phyloP scores from a whole-genome alignment of 2,329 filamentous ascomycete genomes.

The Trichoderma koningiopsis region DNA sequence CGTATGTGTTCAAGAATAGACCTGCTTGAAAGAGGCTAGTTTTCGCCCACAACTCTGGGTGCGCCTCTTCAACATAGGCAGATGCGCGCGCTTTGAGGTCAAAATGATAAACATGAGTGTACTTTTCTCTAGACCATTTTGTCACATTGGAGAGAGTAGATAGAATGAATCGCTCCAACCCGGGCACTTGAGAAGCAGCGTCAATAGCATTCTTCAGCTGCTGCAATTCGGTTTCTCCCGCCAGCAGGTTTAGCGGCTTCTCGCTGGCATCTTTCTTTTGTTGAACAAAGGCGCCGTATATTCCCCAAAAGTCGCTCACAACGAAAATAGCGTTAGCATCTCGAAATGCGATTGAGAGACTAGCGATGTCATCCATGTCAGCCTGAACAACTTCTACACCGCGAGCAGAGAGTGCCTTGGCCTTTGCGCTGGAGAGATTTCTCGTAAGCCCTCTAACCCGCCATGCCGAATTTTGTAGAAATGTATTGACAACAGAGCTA shows the following conservation, averaged over 20 bases:
- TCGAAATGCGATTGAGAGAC: constrained; percentile 27
- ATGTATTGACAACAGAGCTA: constrained; percentile 27
- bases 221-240: neutral
- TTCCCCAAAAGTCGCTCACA: constrained; percentile 35
- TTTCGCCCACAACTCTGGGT: neutral
- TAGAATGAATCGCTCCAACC: constrained; percentile 43
- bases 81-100: neutral
- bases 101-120: neutral
- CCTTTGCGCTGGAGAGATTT: constrained; percentile 26
- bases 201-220: neutral
- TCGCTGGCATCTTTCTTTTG: neutral
- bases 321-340: constrained; percentile 34
- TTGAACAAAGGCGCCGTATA: neutral
- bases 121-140: constrained; percentile 28
- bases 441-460: constrained; percentile 34
- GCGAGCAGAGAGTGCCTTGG: constrained; percentile 26
- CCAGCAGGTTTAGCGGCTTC: constrained; percentile 28
- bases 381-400: constrained; percentile 14
- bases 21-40: neutral
- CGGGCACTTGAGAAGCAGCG: constrained; percentile 28
- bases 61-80: neutral
- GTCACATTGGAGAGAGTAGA: constrained; percentile 41
- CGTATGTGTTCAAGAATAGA: neutral
- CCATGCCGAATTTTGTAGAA: constrained; percentile 29
- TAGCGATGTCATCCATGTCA: neutral